Base-by-base conservation (phyloP, 2,329 filamentous ascomycete species). In the Pestalotiopsis sp. region DNA sequence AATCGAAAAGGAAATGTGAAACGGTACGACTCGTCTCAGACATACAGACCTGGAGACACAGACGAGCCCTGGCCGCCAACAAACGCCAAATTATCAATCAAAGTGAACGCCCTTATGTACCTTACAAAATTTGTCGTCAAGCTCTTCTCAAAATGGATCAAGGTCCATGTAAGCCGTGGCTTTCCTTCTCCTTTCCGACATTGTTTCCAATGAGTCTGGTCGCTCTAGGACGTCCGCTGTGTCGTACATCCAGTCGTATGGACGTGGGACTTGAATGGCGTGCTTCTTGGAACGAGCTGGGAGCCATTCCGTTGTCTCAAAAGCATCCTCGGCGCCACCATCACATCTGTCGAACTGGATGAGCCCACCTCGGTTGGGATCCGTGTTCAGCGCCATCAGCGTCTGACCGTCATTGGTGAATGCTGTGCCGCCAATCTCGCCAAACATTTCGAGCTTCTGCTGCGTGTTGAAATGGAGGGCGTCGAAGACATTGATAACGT, bases 401-500 rank as follows among this genome's bases (percentile, higher is more conserved):
- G 91, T 87, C 66, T 87, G 85, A 0, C 92, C 92, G 62, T 89
- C 88, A 55, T 90, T 87, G 4, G 89, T 83, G 71, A 94, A 90
- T 22, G 84, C 83, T 3, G 92, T 80, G 20, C 92, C 92, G 7
- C 88, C 91, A 68, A 93, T 88, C 73, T 93, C 90, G 44, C 92
- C 92, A 77, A 94, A 94, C 66, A 94, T 85, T 69, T 92, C 90
- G 10, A 94, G 80, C 0, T 86, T 88, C 77, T 94, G 92, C 76
- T 89, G 89, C n/a, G 84, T 84, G 24, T 82, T 78, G 73, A 89
- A 92, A 0, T 83, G 89, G 73, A 86, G 82, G 0, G 88, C 90
- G 71, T 94, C 89, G 71, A 94, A 90, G 59, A 94, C 82, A 75
- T 86, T 90, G 74, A 95, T 80, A 68, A 87, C 88, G 75, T 95